Percentiles rank a stretch among this genome's conserved stretches.
Evolutionary conservation across 345 rosid genomes (phyloP).

Genomic region (Clausena lansium): DNA sequence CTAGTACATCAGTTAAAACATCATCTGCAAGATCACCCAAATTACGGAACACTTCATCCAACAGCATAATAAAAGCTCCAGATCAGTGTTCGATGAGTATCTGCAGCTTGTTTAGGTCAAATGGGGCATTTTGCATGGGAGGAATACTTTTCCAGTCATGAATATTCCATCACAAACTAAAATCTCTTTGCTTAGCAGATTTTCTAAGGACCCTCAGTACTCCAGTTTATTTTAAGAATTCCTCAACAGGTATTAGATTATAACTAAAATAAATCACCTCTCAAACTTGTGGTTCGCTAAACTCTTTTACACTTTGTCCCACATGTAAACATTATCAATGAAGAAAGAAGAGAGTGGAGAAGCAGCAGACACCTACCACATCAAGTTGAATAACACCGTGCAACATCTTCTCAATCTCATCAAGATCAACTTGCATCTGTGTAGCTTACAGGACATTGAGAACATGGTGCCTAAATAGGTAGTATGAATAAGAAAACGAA

Average conservation of each 20-base stretch:
- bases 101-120: neutral
- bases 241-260: neutral
- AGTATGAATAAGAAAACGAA: constrained; percentile 5
- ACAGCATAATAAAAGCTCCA: neutral
- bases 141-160: neutral
- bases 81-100: neutral
- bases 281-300: neutral
- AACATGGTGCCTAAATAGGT: constrained; percentile 18
- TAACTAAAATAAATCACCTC: neutral
- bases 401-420: constrained; percentile 51
- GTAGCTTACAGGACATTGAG: constrained; percentile 26
- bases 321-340: neutral
- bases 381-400: constrained; percentile 57
- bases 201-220: neutral
- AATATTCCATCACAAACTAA: neutral
- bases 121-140: neutral
- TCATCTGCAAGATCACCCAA: neutral
- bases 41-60: neutral
- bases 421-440: constrained; percentile 73
- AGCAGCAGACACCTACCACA: constrained; percentile 46
- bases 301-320: neutral
- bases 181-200: neutral
- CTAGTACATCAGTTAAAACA: neutral
- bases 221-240: neutral
- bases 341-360: constrained; percentile 10